phyloP scores from a whole-genome alignment of 2,329 filamentous ascomycete species.

The Penicillium crustosum region DNA sequence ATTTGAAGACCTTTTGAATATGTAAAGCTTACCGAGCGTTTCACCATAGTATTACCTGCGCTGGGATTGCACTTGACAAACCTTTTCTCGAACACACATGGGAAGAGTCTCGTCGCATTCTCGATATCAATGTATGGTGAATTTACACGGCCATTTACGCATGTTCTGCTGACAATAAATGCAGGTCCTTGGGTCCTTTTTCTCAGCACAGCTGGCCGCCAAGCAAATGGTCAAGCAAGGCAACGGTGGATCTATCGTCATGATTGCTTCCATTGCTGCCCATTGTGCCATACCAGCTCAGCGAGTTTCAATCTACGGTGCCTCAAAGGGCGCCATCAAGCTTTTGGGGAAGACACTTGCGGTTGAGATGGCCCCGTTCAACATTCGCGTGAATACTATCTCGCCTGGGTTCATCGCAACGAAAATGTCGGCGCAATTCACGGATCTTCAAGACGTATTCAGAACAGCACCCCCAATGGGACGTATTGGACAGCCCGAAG shows the following conservation, averaged over 20 bases:
- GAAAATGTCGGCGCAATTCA: slow-evolving; percentile 5
- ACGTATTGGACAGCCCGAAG: slow-evolving; percentile 42
- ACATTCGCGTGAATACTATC: slow-evolving; percentile 43
- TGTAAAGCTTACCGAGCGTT: background rate
- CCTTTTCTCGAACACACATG: slow-evolving; percentile 48
- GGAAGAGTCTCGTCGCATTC: slow-evolving; percentile 44
- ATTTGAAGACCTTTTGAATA: background rate
- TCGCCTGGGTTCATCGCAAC: slow-evolving; percentile 33
- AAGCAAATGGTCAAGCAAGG: slow-evolving; percentile 45
- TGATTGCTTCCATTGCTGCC: slow-evolving; percentile 41
- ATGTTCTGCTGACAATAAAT: background rate
- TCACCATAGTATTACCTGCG: slow-evolving; percentile 15
- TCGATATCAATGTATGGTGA: slow-evolving; percentile 43
- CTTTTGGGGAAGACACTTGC: slow-evolving; percentile 44
- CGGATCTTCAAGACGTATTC: background rate
- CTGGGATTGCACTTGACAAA: slow-evolving; percentile 46
- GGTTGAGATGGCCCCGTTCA: slow-evolving; percentile 40
- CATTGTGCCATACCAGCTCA: slow-evolving; percentile 41
- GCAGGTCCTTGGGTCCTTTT: slow-evolving; percentile 47
- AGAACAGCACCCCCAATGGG: slow-evolving; percentile 18
- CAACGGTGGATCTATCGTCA: slow-evolving; percentile 43
- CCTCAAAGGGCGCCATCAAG: slow-evolving; percentile 45
- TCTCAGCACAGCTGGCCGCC: slow-evolving; percentile 41
- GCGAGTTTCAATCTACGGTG: slow-evolving; percentile 46
- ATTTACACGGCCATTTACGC: no score